Evolutionary conservation across 169 alveolate genomes (phyloP).

Genomic region (Eimeria sp.): DNA sequence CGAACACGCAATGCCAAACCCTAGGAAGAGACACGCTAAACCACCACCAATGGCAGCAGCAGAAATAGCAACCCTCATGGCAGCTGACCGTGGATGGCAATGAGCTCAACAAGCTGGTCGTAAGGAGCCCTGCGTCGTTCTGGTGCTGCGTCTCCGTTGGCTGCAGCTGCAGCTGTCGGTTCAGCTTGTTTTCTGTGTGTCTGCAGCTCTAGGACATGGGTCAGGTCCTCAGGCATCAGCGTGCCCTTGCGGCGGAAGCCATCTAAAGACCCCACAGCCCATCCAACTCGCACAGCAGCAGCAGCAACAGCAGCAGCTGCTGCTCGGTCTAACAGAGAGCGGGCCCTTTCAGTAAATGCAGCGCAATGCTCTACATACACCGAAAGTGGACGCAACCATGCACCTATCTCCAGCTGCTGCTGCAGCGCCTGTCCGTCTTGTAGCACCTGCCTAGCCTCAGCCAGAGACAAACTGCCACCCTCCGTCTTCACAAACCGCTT

Average conservation of each 20-base stretch:
- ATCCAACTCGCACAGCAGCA: slow-evolving; percentile 73
- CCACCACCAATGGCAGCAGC: slow-evolving; percentile 23
- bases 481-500: slow-evolving; percentile 77
- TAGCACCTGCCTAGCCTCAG: slow-evolving; percentile 78
- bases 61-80: neutral
- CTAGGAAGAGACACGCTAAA: neutral
- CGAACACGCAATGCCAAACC: slow-evolving; percentile 12
- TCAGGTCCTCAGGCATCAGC: slow-evolving; percentile 72
- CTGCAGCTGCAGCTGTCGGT: neutral
- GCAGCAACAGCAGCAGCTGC: slow-evolving; percentile 80
- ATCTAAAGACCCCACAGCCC: slow-evolving; percentile 81
- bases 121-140: slow-evolving; percentile 54
- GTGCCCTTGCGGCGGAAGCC: slow-evolving; percentile 80
- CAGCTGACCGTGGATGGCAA: slow-evolving; percentile 50
- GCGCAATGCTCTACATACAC: slow-evolving; percentile 66
- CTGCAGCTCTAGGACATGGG: slow-evolving; percentile 76
- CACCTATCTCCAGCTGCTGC: slow-evolving; percentile 61
- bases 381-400: slow-evolving; percentile 62
- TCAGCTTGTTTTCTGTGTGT: slow-evolving; percentile 44
- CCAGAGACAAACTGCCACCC: slow-evolving; percentile 67
- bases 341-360: slow-evolving; percentile 52
- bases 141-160: slow-evolving; percentile 71
- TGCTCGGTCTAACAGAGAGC: slow-evolving; percentile 76
- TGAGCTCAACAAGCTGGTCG: slow-evolving; percentile 65
- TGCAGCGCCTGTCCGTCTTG: slow-evolving; percentile 81